phyloP scores from a whole-genome alignment of 2,329 filamentous ascomycete species.

The Metarhizium humberi region DNA sequence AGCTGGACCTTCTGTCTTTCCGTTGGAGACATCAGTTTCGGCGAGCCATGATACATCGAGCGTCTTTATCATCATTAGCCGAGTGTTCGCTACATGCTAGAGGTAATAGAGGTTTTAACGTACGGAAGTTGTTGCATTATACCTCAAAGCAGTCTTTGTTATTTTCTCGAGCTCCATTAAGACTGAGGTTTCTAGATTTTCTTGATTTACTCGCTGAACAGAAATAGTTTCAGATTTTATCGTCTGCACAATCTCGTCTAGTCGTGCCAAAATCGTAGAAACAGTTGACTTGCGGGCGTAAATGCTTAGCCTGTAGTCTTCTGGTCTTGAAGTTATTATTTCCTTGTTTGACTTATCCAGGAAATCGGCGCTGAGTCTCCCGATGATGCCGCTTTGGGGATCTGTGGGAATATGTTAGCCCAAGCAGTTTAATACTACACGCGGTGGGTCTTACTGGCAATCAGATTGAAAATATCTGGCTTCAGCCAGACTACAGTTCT shows the following conservation, averaged over 20 bases:
- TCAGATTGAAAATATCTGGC: conserved; percentile 31
- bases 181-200: conserved; percentile 11
- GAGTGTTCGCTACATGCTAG: not conserved
- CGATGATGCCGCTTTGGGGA: conserved; percentile 14
- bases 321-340: conserved; percentile 14
- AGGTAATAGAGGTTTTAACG: not conserved
- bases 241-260: conserved; percentile 20
- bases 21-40: conserved; percentile 6
- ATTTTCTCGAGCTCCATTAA: conserved; percentile 21
- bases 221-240: conserved; percentile 19
- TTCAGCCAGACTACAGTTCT: conserved; percentile 28
- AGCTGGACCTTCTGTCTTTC: conserved; percentile 26
- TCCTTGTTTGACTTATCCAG: conserved; percentile 22
- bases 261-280: conserved; percentile 24
- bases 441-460: conserved; percentile 27
- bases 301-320: conserved; percentile 19
- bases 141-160: conserved; percentile 21
- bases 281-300: conserved; percentile 19
- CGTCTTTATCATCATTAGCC: conserved; percentile 11
- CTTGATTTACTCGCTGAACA: conserved; percentile 10
- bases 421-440: not conserved
- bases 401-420: conserved; percentile 7
- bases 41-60: conserved; percentile 35
- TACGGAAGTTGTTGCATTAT: conserved; percentile 14
- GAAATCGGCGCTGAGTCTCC: conserved; percentile 19